A percentile compares a stretch with the other conserved stretches of the same genome.
Evolutionary conservation across 345 rosid genomes (phyloP).

Genomic region (Moringa oleifera): DNA sequence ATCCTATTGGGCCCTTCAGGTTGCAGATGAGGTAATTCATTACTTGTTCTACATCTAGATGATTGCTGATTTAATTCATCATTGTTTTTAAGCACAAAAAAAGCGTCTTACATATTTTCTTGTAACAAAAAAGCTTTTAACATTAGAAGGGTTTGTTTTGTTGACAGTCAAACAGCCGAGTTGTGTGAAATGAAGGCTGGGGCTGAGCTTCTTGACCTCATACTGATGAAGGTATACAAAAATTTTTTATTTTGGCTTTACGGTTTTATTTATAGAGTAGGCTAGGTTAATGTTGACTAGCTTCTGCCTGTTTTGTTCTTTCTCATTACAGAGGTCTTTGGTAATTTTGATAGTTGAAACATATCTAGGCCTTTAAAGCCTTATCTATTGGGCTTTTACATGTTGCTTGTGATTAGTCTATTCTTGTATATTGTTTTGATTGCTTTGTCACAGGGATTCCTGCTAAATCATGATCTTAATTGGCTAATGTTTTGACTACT

Average conservation of each 20-base stretch:
- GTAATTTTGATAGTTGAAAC: too few relatives aligned
- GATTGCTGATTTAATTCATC: neutral
- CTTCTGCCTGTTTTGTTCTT: too few relatives aligned
- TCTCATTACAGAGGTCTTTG: too few relatives aligned
- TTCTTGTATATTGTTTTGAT: neutral
- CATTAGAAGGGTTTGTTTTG: neutral
- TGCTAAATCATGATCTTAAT: neutral
- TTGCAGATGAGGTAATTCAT: slow-evolving; percentile 46
- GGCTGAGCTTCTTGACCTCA: slow-evolving; percentile 78
- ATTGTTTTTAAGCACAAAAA: neutral
- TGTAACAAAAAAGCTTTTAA: too few relatives aligned
- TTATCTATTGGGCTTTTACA: neutral
- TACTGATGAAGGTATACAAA: slow-evolving; percentile 62
- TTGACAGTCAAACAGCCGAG: slow-evolving; percentile 56
- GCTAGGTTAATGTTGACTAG: neutral
- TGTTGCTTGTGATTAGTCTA: neutral
- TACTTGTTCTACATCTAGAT: too few relatives aligned
- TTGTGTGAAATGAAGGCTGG: slow-evolving; percentile 52
- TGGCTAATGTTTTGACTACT: neutral
- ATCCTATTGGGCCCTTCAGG: slow-evolving; percentile 36
- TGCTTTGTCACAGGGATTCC: neutral
- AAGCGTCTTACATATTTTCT: too few relatives aligned
- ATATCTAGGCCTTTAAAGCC: neutral
- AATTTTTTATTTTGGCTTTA: neutral
- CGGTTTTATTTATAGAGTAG: neutral